Evolutionary conservation across 768 basidiomycete genomes (phyloP).

Genomic region (Termitomyces sp.): DNA sequence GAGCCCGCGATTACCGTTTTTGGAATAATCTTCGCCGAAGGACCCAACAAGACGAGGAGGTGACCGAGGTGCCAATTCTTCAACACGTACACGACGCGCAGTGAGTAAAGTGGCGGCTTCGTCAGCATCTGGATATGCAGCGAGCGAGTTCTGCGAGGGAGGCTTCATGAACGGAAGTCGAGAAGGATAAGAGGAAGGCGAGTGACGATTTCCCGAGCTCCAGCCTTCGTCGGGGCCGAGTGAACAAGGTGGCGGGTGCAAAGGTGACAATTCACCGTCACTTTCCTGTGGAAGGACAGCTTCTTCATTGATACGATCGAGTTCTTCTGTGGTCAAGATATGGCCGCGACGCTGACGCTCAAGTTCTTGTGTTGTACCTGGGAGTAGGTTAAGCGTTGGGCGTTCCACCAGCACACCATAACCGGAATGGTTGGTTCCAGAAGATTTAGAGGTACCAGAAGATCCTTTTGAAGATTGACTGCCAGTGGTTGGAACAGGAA

Average conservation of each 20-base stretch:
- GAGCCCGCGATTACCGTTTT: conserved; percentile 19
- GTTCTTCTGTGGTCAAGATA: conserved; percentile 33
- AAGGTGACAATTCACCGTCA: conserved; percentile 8
- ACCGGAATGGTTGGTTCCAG: conserved; percentile 40
- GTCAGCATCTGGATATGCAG: conserved; percentile 33
- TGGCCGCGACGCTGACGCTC: conserved; percentile 30
- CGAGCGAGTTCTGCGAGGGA: conserved; percentile 26
- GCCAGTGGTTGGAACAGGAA: conserved; percentile 34
- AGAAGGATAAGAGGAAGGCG: background rate
- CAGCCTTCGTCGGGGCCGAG: conserved; percentile 17
- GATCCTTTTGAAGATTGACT: conserved; percentile 39
- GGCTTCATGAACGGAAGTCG: conserved; percentile 11
- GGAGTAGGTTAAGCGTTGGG: conserved; percentile 35
- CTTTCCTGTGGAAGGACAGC: conserved; percentile 28
- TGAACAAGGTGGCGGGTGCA: conserved; percentile 33
- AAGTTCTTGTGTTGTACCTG: conserved; percentile 26
- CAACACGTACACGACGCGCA: conserved; percentile 45
- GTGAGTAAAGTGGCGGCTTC: conserved; percentile 48
- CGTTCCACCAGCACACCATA: conserved; percentile 41
- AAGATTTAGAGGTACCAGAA: conserved; percentile 32
- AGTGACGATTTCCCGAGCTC: conserved; percentile 3
- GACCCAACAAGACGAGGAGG: conserved; percentile 16
- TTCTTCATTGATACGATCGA: conserved; percentile 34
- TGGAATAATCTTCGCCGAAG: conserved; percentile 11
- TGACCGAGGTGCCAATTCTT: conserved; percentile 31